These are phyloP conservation scores for Neurospora terricola DNA, from an alignment of 495 filamentous ascomycete genomes.

Conservation along the genomic window DNA sequence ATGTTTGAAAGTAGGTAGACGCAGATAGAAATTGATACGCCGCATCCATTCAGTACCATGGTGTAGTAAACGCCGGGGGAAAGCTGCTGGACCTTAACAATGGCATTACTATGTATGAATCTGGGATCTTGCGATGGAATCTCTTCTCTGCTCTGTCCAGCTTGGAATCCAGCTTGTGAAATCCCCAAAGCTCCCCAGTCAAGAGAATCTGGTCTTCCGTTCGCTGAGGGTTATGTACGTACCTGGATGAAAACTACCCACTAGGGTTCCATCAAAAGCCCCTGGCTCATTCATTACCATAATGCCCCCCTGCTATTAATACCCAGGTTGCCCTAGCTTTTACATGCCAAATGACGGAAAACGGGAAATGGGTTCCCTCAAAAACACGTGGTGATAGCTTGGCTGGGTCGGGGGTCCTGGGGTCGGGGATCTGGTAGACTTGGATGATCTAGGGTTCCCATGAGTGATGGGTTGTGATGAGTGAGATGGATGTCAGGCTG, in stretches of 20 bases:
- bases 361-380: background rate
- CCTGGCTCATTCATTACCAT: background rate
- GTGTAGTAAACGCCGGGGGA: background rate
- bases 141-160: background rate
- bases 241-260: background rate
- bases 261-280: background rate
- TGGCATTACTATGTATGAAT: background rate
- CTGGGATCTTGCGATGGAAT: background rate
- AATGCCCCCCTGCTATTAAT: background rate
- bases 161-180: background rate
- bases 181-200: background rate
- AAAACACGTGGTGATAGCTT: background rate
- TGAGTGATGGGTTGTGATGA: background rate
- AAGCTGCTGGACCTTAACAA: background rate
- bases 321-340: background rate
- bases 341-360: background rate
- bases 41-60: background rate
- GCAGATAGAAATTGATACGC: background rate
- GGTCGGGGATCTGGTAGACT: background rate
- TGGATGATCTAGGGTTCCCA: background rate
- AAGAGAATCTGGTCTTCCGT: background rate
- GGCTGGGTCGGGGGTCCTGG: background rate
- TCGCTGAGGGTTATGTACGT: background rate
- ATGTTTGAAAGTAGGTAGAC: background rate
- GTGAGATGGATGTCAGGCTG: background rate